Evolutionary conservation across 2,329 filamentous ascomycete species (phyloP), one percentile per base, ranked within the genome.

Genomic region (Aspergillus brunneoviolaceus): DNA sequence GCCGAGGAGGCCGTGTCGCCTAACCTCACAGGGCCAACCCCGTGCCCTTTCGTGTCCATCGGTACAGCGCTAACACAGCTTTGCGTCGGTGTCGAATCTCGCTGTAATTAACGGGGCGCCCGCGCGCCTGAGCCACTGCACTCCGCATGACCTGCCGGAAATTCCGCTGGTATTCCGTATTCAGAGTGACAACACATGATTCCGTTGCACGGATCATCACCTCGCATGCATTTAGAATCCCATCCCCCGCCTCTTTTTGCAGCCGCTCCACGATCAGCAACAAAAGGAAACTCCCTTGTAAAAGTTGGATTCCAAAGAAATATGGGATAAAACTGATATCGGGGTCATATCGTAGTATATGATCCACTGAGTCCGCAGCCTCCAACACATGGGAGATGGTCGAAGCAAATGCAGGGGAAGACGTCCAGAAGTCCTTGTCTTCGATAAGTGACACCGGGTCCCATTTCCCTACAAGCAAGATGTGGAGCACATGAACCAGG

Each of bases 321-420:
- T 96, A 96, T 1, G 93, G 93, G 91, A 96, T 96, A 76, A 96
- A 96, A 75, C 94, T 93, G 53, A 96, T 82, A 59, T 95, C 92
- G 0, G 93, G 91, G 71, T 97, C 93, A 72, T 90, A 91, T 69
- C 96, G 91, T 49, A 97, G 86, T 57, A 97, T 95, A 69, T 91
- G 88, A 72, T 86, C 87, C 66, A 96, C 90, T 12, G 92, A 92
- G 76, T 96, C 91, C 4, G 93, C 92, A 0, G 93, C 92, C 14
- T 90, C 89, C 4, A 97, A 90, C 11, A 92, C 93, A 72, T 97
- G 93, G 4, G 89, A 87, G 1, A 92, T 96, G 10, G 92, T 92
- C 2, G 88, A 90, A 69, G 95, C 89, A 76, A 96, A 96, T 5
- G 89, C 89, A 63, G 92, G 89, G 0, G 91, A 93, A 7, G 91